phyloP scores from a whole-genome alignment of 2,329 filamentous ascomycete genomes.

The Xylaria sp. region DNA sequence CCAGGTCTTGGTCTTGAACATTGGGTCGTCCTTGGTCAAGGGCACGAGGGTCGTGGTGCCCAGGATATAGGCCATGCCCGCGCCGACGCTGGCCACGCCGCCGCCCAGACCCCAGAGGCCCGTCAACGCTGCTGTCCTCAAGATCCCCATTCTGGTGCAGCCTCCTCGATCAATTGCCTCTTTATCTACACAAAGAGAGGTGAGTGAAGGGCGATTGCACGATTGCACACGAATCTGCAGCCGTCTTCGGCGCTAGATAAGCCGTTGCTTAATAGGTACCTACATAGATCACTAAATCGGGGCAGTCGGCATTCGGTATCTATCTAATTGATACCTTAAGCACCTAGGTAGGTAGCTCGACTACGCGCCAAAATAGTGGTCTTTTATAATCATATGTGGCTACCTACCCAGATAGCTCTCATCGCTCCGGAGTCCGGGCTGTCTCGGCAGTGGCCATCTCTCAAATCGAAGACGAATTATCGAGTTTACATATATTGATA shows the following conservation, averaged over 20 bases:
- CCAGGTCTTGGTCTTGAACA: slow-evolving; percentile 69
- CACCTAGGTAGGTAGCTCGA: not conserved
- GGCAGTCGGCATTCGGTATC: slow-evolving; percentile 23
- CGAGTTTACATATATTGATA: slow-evolving; percentile 3
- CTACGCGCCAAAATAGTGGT: not conserved
- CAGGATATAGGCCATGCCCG: slow-evolving; percentile 64
- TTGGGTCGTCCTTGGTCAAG: slow-evolving; percentile 67
- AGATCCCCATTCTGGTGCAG: slow-evolving; percentile 61
- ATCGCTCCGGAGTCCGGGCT: not conserved
- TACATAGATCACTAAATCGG: slow-evolving; percentile 32
- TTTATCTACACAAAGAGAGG: not conserved
- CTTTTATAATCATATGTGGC: not conserved
- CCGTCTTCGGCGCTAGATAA: slow-evolving; percentile 3
- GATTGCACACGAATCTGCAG: not conserved
- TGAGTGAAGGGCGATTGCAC: not conserved
- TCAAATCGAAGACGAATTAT: not conserved
- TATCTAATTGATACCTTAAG: not conserved
- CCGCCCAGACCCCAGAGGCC: slow-evolving; percentile 60
- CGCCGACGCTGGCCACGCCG: slow-evolving; percentile 60
- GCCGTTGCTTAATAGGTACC: slow-evolving; percentile 20
- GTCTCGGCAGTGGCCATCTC: not conserved
- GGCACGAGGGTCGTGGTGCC: slow-evolving; percentile 67
- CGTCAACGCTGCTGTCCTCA: slow-evolving; percentile 57
- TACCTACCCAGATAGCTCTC: not conserved
- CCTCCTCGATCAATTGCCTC: slow-evolving; percentile 3